phyloP scores from a whole-genome alignment of 2,329 filamentous ascomycete genomes.

The Podosphaera xanthii region DNA sequence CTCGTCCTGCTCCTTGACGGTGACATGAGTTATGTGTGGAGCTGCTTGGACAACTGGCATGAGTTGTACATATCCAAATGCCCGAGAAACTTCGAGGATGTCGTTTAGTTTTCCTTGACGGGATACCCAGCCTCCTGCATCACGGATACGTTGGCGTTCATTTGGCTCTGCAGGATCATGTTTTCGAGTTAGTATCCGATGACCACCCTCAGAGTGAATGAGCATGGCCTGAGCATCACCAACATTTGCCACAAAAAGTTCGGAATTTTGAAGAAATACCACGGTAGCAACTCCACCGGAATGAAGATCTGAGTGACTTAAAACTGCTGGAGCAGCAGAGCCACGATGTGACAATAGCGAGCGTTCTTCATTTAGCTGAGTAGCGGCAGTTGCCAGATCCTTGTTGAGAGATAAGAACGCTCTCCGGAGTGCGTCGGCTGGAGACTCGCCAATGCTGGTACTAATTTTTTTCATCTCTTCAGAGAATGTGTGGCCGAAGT shows the following conservation, averaged over 20 bases:
- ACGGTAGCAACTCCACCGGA: constrained; percentile 85
- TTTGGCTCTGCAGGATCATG: constrained; percentile 75
- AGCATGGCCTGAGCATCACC: constrained; percentile 91
- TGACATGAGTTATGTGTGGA: constrained; percentile 58
- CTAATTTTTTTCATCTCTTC: constrained; percentile 59
- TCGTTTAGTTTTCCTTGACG: constrained; percentile 89
- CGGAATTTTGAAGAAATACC: constrained; percentile 68
- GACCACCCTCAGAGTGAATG: constrained; percentile 67
- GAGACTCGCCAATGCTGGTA: constrained; percentile 43
- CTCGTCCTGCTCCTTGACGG: constrained; percentile 71
- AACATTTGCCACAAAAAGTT: constrained; percentile 85
- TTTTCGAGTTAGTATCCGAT: constrained; percentile 67
- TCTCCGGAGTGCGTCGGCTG: constrained; percentile 61
- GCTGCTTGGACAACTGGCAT: constrained; percentile 86
- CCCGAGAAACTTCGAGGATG: constrained; percentile 68
- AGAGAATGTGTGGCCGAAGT: constrained; percentile 69
- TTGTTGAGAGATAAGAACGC: constrained; percentile 84
- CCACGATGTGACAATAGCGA: constrained; percentile 43
- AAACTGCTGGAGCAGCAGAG: constrained; percentile 47
- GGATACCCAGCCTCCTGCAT: constrained; percentile 88
- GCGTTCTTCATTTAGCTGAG: constrained; percentile 57
- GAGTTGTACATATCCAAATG: constrained; percentile 83
- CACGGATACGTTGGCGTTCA: constrained; percentile 73
- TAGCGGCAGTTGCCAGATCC: constrained; percentile 68
- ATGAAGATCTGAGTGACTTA: constrained; percentile 72